phyloP scores from a whole-genome alignment of 176 grass and related monocot species.

The Raddia distichophylla region DNA sequence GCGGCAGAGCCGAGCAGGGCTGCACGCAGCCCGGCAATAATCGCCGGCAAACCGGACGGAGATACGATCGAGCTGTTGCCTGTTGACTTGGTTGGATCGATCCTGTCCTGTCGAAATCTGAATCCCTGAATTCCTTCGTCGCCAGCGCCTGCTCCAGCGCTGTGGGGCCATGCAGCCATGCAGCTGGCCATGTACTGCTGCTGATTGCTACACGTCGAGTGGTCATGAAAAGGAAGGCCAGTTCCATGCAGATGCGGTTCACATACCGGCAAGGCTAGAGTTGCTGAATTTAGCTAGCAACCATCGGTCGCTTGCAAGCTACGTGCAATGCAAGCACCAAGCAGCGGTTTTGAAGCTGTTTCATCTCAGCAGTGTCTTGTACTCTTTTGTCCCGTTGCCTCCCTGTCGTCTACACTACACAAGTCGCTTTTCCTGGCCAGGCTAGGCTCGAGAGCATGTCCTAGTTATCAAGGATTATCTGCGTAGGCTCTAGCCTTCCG shows the following conservation, averaged over 20 bases:
- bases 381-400: too few species aligned
- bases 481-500: not conserved
- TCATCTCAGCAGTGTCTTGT: not conserved
- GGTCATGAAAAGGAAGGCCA: not conserved
- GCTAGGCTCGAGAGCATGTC: not conserved
- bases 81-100: too few species aligned
- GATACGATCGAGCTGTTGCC: too few species aligned
- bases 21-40: too few species aligned
- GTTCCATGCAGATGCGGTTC: not conserved
- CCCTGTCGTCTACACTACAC: too few species aligned
- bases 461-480: slow-evolving; percentile 1
- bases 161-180: too few species aligned
- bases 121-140: slow-evolving; percentile 20
- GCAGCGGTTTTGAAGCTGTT: not conserved
- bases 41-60: too few species aligned
- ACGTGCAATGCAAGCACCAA: not conserved
- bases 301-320: not conserved
- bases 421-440: not conserved
- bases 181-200: too few species aligned
- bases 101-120: not conserved
- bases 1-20: too few species aligned
- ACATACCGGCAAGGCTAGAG: not conserved
- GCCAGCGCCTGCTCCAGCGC: not conserved
- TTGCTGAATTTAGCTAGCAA: slow-evolving; percentile 21
- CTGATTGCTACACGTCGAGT: not conserved